Conservation (phyloP, 305 asterid species). For the Fraxinus albicans region DNA sequence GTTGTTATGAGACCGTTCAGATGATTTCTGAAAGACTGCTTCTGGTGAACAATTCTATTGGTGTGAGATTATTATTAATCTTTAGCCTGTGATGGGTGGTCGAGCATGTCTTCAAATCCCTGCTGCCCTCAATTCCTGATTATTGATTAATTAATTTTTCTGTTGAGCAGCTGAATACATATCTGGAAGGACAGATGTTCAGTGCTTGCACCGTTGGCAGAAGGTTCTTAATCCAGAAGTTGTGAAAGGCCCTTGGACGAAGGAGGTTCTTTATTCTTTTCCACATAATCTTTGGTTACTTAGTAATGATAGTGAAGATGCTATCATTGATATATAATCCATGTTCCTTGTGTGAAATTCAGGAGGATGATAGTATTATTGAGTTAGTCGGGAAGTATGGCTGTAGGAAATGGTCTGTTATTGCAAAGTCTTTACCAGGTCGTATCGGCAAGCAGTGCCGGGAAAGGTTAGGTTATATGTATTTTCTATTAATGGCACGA, state of each 20-base stretch:
- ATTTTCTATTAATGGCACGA: neutral
- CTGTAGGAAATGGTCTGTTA: constrained; percentile 62
- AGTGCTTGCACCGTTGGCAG: constrained; percentile 94
- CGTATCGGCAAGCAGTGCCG: constrained; percentile 94
- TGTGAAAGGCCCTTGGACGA: constrained; percentile 81
- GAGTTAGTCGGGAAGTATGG: constrained; percentile 65
- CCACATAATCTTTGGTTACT: constrained; percentile 13
- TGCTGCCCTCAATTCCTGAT: constrained; percentile 3
- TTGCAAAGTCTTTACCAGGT: constrained; percentile 68
- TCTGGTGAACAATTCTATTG: neutral
- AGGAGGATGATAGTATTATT: constrained; percentile 76
- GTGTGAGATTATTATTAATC: neutral
- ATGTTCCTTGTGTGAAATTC: constrained; percentile 20
- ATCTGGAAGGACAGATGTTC: constrained; percentile 75
- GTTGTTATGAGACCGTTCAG: constrained; percentile 13
- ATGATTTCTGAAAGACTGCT: constrained; percentile 5
- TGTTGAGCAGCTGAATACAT: constrained; percentile 61
- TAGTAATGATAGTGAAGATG: constrained; percentile 1
- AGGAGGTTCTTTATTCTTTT: constrained; percentile 50
- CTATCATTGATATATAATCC: constrained; percentile 5
- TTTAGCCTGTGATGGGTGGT: neutral
- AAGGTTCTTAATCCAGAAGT: constrained; percentile 84
- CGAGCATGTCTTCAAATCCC: neutral
- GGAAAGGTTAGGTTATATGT: constrained; percentile 53
- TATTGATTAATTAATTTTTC: constrained; percentile 21